phyloP scores from a whole-genome alignment of 2,329 filamentous ascomycete genomes.

The Berkeleyomyces basicola region DNA sequence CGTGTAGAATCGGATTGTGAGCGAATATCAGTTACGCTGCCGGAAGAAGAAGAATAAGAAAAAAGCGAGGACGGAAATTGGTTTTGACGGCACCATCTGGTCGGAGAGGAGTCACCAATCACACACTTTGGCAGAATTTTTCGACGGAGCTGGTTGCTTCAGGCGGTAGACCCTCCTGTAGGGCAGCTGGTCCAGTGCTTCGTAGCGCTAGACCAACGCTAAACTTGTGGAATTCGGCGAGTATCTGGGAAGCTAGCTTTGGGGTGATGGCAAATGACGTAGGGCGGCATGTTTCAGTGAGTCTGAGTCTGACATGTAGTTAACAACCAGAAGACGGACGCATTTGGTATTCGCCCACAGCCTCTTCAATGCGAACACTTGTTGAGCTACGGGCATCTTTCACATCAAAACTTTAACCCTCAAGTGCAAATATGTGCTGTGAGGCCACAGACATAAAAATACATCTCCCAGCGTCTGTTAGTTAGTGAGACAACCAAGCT shows the following conservation, averaged over 20 bases:
- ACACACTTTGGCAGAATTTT: conserved; percentile 9
- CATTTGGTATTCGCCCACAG: too few species aligned
- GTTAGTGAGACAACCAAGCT: background rate
- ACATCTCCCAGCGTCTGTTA: background rate
- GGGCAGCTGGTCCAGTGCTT: background rate
- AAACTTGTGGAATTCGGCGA: background rate
- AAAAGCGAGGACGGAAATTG: background rate
- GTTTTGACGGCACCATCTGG: too few species aligned
- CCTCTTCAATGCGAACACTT: too few species aligned
- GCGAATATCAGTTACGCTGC: background rate
- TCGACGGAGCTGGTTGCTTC: background rate
- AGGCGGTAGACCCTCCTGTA: background rate
- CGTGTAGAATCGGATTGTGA: background rate
- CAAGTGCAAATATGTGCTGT: background rate
- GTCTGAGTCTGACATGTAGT: too few species aligned
- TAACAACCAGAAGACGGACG: too few species aligned
- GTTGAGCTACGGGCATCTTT: too few species aligned
- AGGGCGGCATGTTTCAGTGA: background rate
- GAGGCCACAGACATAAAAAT: background rate
- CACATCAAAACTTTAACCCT: too few species aligned
- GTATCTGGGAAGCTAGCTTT: background rate
- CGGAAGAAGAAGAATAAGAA: background rate
- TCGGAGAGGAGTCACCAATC: conserved; percentile 5
- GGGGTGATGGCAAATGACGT: background rate
- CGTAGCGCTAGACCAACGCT: background rate